phyloP scores from a whole-genome alignment of 169 alveolate genomes.

The Plasmodium cynomolgi region DNA sequence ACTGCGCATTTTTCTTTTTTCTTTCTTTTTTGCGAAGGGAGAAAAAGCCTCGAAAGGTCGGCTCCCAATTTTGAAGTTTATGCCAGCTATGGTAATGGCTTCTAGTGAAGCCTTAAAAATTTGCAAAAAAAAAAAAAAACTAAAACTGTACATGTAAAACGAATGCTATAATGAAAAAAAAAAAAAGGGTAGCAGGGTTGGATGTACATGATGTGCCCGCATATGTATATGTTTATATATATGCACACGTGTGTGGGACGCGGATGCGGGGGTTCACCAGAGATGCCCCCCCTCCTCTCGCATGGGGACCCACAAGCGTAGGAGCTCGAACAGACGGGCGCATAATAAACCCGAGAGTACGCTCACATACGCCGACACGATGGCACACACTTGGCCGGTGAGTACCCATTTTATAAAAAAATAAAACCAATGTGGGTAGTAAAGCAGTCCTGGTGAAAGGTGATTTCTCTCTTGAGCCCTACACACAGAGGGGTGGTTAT shows the following conservation, averaged over 20 bases:
- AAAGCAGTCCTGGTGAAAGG: background rate
- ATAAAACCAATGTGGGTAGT: background rate
- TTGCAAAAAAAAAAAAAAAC: constrained; percentile 39
- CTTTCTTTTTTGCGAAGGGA: background rate
- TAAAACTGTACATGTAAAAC: constrained; percentile 66
- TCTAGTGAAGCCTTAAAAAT: constrained; percentile 87
- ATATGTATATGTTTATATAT: constrained; percentile 70
- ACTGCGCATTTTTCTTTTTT: background rate
- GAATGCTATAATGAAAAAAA: constrained; percentile 71
- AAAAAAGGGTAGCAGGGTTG: constrained; percentile 22
- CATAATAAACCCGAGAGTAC: background rate
- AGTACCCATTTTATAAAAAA: background rate
- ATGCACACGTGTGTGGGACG: constrained; percentile 11
- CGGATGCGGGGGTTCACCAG: constrained; percentile 45
- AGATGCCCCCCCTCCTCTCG: background rate
- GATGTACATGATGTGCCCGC: background rate
- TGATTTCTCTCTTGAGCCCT: background rate
- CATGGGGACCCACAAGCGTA: background rate
- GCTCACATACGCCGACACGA: background rate
- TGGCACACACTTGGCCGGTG: background rate
- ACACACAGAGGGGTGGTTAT: background rate
- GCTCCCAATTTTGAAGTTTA: background rate
- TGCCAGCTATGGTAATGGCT: constrained; percentile 78
- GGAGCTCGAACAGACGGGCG: background rate
- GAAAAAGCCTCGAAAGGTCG: background rate